Conservation (phyloP, 257 asterid genomes). For the Plantago major region DNA sequence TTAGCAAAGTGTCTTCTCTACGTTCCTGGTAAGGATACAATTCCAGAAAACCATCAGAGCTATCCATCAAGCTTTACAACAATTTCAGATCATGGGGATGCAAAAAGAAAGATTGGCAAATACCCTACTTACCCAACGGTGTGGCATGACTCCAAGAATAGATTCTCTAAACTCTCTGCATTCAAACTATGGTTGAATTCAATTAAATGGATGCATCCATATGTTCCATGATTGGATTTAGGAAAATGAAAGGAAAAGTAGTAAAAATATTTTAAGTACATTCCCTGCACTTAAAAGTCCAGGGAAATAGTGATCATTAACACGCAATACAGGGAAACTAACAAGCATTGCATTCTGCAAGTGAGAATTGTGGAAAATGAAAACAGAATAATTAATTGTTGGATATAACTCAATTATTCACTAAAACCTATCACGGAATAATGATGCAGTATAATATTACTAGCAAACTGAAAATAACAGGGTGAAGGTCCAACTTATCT, state of each 20-base stretch:
- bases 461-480: background rate
- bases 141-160: constrained; percentile 95
- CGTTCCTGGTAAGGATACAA: constrained; percentile 62
- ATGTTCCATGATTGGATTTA: background rate
- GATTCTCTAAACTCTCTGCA: constrained; percentile 99
- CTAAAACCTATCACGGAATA: background rate
- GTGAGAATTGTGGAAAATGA: background rate
- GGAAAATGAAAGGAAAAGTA: background rate
- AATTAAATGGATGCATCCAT: constrained; percentile 22
- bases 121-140: constrained; percentile 72
- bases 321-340: background rate
- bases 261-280: constrained; percentile 3
- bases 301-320: constrained; percentile 2
- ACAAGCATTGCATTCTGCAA: background rate
- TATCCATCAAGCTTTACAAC: constrained; percentile 13
- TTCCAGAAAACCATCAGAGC: constrained; percentile 19
- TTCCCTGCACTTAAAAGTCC: constrained; percentile 8
- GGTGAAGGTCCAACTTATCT: background rate
- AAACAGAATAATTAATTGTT: background rate
- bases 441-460: background rate
- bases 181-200: constrained; percentile 62
- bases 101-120: constrained; percentile 10
- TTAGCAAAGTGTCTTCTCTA: constrained; percentile 77
- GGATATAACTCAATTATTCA: background rate
- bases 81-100: constrained; percentile 9